A percentile compares a stretch with the other conserved stretches of the same genome.
Conservation (phyloP, 2,329 filamentous ascomycete genomes). For the Biscogniauxia marginata region DNA sequence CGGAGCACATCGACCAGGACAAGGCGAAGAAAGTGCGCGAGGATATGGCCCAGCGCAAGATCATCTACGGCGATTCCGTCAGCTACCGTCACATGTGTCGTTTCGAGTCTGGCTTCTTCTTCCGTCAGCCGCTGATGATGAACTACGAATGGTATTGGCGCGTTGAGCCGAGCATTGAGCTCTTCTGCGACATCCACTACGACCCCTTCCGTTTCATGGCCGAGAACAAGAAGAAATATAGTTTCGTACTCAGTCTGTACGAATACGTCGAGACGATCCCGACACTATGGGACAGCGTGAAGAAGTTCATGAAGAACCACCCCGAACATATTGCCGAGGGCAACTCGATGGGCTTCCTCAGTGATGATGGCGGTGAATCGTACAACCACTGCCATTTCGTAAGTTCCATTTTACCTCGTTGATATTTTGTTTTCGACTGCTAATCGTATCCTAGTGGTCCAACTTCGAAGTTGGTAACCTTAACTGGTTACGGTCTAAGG, state of each 20-base stretch:
- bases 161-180: slow-evolving; percentile 93
- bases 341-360: slow-evolving; percentile 89
- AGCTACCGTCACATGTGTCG: slow-evolving; percentile 99
- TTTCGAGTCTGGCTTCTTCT: slow-evolving; percentile 99
- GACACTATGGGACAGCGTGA: slow-evolving; percentile 91
- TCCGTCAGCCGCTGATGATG: slow-evolving; percentile 87
- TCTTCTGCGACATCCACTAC: slow-evolving; percentile 93
- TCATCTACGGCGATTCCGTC: slow-evolving; percentile 96
- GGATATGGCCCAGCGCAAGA: slow-evolving; percentile 90
- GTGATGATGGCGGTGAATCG: slow-evolving; percentile 83
- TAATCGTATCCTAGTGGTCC: slow-evolving; percentile 70
- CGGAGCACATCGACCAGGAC: slow-evolving; percentile 91
- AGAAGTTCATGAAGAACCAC: slow-evolving; percentile 88
- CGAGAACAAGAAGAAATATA: slow-evolving; percentile 97
- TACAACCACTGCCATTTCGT: slow-evolving; percentile 99
- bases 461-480: slow-evolving; percentile 98
- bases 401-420: slow-evolving; percentile 39
- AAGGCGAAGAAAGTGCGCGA: slow-evolving; percentile 87
- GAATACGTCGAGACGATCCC: slow-evolving; percentile 97
- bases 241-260: slow-evolving; percentile 91
- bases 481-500: slow-evolving; percentile 85
- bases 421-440: slow-evolving; percentile 3
- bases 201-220: slow-evolving; percentile 97
- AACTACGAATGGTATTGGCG: slow-evolving; percentile 99
- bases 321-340: slow-evolving; percentile 82